Evolutionary conservation across 2,329 filamentous ascomycete genomes (phyloP), one percentile per base, ranked within the genome.

Genomic region (Nemania abortiva): DNA sequence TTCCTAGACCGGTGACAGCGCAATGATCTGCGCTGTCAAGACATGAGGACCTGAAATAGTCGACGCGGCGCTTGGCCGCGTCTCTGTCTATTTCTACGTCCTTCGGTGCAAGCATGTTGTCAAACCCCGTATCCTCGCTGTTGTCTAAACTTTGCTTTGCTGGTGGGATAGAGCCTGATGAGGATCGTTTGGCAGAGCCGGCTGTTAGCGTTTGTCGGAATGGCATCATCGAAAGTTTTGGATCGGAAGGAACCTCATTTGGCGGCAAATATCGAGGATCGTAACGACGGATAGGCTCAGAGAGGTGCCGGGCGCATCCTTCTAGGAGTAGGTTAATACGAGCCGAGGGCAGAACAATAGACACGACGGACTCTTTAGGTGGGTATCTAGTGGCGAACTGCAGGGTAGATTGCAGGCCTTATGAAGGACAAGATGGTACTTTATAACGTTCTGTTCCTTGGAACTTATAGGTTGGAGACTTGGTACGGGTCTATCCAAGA

Each of bases 31-130:
- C 52, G 45, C 45, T 53, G 34, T 53, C 31, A 1, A 66, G 53
- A 24, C 45, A 66, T 13, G 45, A 53, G 34, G 42, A 54, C 64
- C 53, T 66, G 6, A 66, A 66, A 52, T 58, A 15, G 50, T 58
- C 55, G 42, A 42, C 20, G 27, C 52, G 22, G 24, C 34, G 49
- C 15, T 45, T 58, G 34, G 63, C 49, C 27, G 29, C 55, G 34
- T 13, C 34, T 4, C 24, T 34, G 22, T 57, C 29, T 37, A 50
- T 63, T 27, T 66, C 45, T 42, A 58, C n/a, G 20, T 24, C 7
- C 27, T 20, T 22, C 29, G 57, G 64, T 29, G 29, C 64, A 52
- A 56, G 13, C 31, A 56, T 62, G 52, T 20, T 22, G 29, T 42
- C 22, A 15, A 47, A 47, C 24, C 52, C 64, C 31, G 39, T 39